phyloP scores from a whole-genome alignment of 73 alveolate genomes.

The Durusdinium trenchii region DNA sequence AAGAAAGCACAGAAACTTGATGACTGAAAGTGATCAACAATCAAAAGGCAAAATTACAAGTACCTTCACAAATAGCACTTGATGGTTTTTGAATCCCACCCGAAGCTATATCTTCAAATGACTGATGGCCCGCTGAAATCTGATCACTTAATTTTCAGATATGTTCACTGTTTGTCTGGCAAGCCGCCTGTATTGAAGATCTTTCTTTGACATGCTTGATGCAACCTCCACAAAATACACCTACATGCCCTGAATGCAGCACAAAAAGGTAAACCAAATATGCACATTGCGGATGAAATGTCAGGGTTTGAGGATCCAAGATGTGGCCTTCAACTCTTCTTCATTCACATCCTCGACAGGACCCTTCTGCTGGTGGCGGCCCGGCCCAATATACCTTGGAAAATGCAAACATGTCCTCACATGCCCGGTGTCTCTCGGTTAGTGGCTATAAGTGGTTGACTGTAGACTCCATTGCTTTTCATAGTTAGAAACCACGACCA shows the following conservation, averaged over 20 bases:
- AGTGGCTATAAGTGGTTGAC: constrained; percentile 10
- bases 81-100: constrained; percentile 14
- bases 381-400: constrained; percentile 16
- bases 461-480: background rate
- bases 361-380: constrained; percentile 1
- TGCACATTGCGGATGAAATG: no score
- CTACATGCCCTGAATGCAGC: constrained; percentile 16
- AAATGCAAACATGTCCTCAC: constrained; percentile 23
- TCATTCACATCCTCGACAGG: constrained; percentile 17
- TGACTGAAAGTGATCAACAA: constrained; percentile 12
- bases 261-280: background rate
- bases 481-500: background rate
- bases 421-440: constrained; percentile 22
- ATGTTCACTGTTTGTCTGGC: constrained; percentile 6
- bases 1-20: background rate
- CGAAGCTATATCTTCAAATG: constrained; percentile 11
- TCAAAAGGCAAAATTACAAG: background rate
- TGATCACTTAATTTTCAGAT: background rate
- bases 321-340: constrained; percentile 17
- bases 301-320: background rate
- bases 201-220: background rate
- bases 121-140: constrained; percentile 4
- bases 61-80: constrained; percentile 12
- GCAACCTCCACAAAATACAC: background rate
- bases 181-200: constrained; percentile 1